These are phyloP conservation scores for Hypomontagnella monticulosa DNA, from an alignment of 495 filamentous ascomycete species.

Conservation along the genomic window DNA sequence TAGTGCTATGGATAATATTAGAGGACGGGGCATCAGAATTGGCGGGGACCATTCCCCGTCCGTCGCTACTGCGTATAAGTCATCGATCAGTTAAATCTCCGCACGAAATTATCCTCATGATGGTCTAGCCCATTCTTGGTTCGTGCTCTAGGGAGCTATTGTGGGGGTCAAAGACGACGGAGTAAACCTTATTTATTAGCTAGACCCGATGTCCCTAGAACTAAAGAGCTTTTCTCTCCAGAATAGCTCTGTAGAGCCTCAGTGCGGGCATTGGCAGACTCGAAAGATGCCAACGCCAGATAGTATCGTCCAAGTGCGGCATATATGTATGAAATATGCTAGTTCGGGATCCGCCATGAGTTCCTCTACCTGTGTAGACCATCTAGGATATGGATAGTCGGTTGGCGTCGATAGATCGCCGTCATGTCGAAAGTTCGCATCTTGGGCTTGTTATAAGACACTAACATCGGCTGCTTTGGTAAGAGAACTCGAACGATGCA, in stretches of 20 bases:
- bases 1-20: background rate
- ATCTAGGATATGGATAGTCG: too few species aligned
- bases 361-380: too few species aligned
- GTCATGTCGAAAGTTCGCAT: too few species aligned
- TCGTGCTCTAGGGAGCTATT: background rate
- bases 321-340: too few species aligned
- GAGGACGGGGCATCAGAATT: background rate
- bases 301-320: too few species aligned
- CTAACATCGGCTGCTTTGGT: too few species aligned
- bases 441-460: too few species aligned
- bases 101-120: background rate
- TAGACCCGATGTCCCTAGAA: background rate
- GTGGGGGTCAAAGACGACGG: background rate
- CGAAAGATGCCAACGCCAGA: background rate
- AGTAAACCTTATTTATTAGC: conserved; percentile 8
- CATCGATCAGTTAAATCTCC: conserved; percentile 1
- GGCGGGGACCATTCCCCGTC: too few species aligned
- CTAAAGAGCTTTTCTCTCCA: background rate
- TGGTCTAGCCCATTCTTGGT: background rate
- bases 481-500: too few species aligned
- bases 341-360: too few species aligned
- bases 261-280: background rate
- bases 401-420: too few species aligned
- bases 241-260: background rate
- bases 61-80: background rate